phyloP scores from a whole-genome alignment of 352 stramenopile species.

The Phytophthora quininea region DNA sequence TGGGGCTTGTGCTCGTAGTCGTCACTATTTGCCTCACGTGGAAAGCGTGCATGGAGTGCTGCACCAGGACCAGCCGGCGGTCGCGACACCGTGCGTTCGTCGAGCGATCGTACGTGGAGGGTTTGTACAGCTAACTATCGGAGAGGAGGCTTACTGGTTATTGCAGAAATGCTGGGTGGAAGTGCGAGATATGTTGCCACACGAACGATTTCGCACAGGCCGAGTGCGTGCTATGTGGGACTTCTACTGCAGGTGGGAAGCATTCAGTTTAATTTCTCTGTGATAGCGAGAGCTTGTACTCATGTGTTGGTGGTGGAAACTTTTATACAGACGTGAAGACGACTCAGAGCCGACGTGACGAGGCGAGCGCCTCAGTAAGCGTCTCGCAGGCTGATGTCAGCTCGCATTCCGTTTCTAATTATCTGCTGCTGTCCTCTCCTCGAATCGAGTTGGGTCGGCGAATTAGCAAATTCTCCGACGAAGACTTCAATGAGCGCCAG shows the following conservation, averaged over 20 bases:
- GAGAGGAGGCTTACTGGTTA: background rate
- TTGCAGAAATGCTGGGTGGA: slow-evolving; percentile 51
- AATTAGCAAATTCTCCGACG: slow-evolving; percentile 17
- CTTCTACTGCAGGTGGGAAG: slow-evolving; percentile 37
- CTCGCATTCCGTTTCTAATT: slow-evolving; percentile 28
- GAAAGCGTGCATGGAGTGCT: slow-evolving; percentile 61
- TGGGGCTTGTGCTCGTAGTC: slow-evolving; percentile 40
- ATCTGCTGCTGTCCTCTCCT: slow-evolving; percentile 40
- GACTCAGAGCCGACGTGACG: slow-evolving; percentile 16
- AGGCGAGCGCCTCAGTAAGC: slow-evolving; percentile 16
- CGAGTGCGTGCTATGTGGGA: slow-evolving; percentile 62
- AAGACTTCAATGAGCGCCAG: slow-evolving; percentile 55
- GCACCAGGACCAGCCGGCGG: slow-evolving; percentile 37
- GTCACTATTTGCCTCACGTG: slow-evolving; percentile 52
- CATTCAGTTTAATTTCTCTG: background rate
- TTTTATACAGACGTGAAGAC: slow-evolving; percentile 26
- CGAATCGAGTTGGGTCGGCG: slow-evolving; percentile 16
- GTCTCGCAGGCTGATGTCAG: slow-evolving; percentile 20
- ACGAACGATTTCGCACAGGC: slow-evolving; percentile 53
- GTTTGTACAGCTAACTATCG: background rate
- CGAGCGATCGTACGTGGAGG: slow-evolving; percentile 41
- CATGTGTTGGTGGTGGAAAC: background rate
- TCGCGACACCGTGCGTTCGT: slow-evolving; percentile 55
- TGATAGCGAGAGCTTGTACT: slow-evolving; percentile 1
- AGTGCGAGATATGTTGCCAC: slow-evolving; percentile 62